Percentiles rank a stretch among this genome's conserved stretches.
These are phyloP conservation scores for Mortierella sp. DNA, from an alignment of 371 early-diverging fungal species.

Conservation along the genomic window DNA sequence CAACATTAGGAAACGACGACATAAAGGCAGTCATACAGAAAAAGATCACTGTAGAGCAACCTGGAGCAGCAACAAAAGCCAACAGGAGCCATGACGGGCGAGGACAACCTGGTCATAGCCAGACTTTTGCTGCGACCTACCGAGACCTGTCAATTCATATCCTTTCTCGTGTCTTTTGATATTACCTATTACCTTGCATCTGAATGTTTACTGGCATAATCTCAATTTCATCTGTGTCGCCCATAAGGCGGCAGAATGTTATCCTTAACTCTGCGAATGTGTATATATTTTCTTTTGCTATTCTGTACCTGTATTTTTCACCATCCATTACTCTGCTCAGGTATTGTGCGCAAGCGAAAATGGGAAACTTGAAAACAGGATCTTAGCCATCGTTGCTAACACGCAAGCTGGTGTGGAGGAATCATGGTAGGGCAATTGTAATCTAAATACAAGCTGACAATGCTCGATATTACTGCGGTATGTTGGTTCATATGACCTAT, in stretches of 20 bases:
- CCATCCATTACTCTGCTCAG: conserved; percentile 45
- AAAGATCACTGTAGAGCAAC: background rate
- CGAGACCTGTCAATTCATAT: conserved; percentile 58
- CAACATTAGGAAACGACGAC: background rate
- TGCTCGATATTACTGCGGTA: background rate
- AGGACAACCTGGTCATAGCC: conserved; percentile 58
- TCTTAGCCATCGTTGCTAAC: conserved; percentile 59
- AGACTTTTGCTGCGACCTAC: conserved; percentile 55
- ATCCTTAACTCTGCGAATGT: conserved; percentile 37
- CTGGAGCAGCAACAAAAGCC: conserved; percentile 1
- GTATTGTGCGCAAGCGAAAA: conserved; percentile 46
- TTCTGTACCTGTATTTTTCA: conserved; percentile 2
- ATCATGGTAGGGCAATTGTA: conserved; percentile 34
- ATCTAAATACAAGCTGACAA: background rate
- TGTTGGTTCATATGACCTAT: background rate
- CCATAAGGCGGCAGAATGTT: conserved; percentile 14
- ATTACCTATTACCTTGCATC: background rate
- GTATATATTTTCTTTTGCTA: background rate
- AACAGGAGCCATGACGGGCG: conserved; percentile 24
- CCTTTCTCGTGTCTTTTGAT: conserved; percentile 33
- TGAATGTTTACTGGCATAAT: background rate
- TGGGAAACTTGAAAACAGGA: conserved; percentile 48
- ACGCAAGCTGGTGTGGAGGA: conserved; percentile 59
- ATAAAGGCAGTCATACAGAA: background rate
- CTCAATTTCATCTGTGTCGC: background rate